Percentiles rank a stretch among this genome's conserved stretches.
These are phyloP conservation scores for Irpex sp. DNA, from an alignment of 1,284 basidiomycete genomes.

Conservation along the genomic window DNA sequence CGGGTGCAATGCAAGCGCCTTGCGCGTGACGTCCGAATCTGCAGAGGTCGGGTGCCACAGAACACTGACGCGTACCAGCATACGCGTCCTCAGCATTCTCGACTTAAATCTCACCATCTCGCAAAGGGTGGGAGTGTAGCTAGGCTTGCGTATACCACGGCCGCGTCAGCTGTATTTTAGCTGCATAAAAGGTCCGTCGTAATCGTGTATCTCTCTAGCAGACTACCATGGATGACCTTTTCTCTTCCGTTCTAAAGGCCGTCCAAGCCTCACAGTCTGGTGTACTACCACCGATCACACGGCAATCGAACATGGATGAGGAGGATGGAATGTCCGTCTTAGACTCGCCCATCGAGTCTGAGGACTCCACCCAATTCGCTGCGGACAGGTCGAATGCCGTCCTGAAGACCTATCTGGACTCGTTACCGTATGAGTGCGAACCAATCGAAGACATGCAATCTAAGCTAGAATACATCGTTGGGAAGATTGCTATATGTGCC, in stretches of 20 bases:
- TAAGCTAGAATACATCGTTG: conserved; percentile 71
- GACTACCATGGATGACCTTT: conserved; percentile 5
- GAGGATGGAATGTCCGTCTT: conserved; percentile 43
- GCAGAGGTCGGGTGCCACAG: neutral
- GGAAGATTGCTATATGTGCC: conserved; percentile 70
- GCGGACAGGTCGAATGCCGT: conserved; percentile 53
- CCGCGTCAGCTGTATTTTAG: conserved; percentile 26
- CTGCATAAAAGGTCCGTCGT: conserved; percentile 9
- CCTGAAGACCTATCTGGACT: conserved; percentile 60
- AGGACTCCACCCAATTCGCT: conserved; percentile 28
- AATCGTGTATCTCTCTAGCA: conserved; percentile 2
- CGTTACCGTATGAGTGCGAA: conserved; percentile 80
- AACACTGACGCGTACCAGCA: conserved; percentile 2
- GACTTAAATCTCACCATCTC: neutral
- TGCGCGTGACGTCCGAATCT: neutral
- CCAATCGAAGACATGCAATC: conserved; percentile 72
- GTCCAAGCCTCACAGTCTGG: conserved; percentile 12
- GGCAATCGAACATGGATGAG: conserved; percentile 40
- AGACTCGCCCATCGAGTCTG: conserved; percentile 38
- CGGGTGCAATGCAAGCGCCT: neutral
- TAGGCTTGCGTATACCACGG: conserved; percentile 1
- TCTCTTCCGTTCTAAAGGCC: neutral
- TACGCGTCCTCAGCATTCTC: neutral
- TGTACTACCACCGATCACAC: conserved; percentile 1
- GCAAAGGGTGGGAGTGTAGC: neutral